These are phyloP conservation scores for Fusarium musae DNA, from an alignment of 2,329 filamentous ascomycete genomes.

Conservation along the genomic window DNA sequence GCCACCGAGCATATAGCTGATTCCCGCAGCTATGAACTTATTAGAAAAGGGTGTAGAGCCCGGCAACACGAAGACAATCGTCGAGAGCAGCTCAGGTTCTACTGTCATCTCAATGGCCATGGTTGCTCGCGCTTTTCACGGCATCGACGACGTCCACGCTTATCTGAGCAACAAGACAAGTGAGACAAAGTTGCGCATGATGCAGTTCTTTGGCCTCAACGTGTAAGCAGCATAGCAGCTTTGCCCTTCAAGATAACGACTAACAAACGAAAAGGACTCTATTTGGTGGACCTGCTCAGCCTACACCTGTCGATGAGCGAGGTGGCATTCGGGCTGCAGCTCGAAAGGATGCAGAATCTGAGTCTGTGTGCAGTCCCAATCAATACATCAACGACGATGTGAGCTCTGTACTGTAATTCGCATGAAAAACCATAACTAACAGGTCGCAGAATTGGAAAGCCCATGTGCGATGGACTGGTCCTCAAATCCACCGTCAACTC, in stretches of 20 bases:
- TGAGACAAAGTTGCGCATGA: slow-evolving; percentile 46
- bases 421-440: background rate
- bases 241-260: background rate
- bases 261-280: slow-evolving; percentile 41
- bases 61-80: slow-evolving; percentile 61
- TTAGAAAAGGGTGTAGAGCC: slow-evolving; percentile 58
- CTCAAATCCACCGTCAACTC: slow-evolving; percentile 66
- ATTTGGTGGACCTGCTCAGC: slow-evolving; percentile 49
- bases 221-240: slow-evolving; percentile 39
- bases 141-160: slow-evolving; percentile 56
- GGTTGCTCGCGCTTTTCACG: slow-evolving; percentile 49
- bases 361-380: slow-evolving; percentile 46
- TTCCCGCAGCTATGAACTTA: slow-evolving; percentile 55
- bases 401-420: background rate
- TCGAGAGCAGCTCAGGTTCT: slow-evolving; percentile 71
- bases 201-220: slow-evolving; percentile 50
- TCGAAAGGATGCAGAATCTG: slow-evolving; percentile 45
- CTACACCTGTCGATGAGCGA: slow-evolving; percentile 47
- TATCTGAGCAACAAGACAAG: slow-evolving; percentile 61
- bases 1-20: slow-evolving; percentile 10
- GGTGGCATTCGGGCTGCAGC: slow-evolving; percentile 48
- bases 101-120: slow-evolving; percentile 68
- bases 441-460: slow-evolving; percentile 59
- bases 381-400: slow-evolving; percentile 51
- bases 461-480: slow-evolving; percentile 68